Base-by-base conservation (phyloP, 257 asterid species). In the Lycium ferocissimum region DNA sequence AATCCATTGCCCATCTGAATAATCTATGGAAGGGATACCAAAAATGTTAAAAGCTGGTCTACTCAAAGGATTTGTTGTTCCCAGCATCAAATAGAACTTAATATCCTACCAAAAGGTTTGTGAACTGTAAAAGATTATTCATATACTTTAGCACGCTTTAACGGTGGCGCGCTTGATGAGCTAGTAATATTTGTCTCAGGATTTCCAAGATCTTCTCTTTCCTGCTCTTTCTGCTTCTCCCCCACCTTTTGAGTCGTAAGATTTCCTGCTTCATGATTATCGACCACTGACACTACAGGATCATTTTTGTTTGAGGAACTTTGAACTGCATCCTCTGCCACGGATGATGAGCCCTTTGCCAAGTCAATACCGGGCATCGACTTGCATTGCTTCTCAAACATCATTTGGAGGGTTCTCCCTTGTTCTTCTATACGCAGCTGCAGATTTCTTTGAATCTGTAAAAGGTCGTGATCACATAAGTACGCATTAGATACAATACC, bases 91-190 rank as follows among this genome's bases (percentile, higher is more conserved):
- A n/a, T 71, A 9, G 54, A 81, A 72, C 78, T 47, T 75, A 75
- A 22, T 49, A 13, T 75, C 57, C 84, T 63, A 81, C 14, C 62
- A 71, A 40, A 40, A 63, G 33, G 69, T 79, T 45, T 82, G 40
- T 51, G 83, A 75, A 70, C 37, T 49, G 82, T 22, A 47, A 79
- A 47, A 47, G 72, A 79, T 85, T 91, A 89, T 81, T 76, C 88
- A 0, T 90, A 87, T 57, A 90, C 90, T 82, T 88, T 93, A 12
- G 90, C 88, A 9, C 98, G 98, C 86, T 95, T 95, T n/a, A 88
- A 62, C 53, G 94, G 93, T 83, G 93, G 94, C 2, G 84, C 71
- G 61, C 84, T 86, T 37, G 94, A 83, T 38, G 76, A 22, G 9
- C 80, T 87, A 45, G 84, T 22, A 49, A 47, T 75, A 75, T 75